Conservation (phyloP, 1,284 basidiomycete genomes). For the Ustilago loliicola region DNA sequence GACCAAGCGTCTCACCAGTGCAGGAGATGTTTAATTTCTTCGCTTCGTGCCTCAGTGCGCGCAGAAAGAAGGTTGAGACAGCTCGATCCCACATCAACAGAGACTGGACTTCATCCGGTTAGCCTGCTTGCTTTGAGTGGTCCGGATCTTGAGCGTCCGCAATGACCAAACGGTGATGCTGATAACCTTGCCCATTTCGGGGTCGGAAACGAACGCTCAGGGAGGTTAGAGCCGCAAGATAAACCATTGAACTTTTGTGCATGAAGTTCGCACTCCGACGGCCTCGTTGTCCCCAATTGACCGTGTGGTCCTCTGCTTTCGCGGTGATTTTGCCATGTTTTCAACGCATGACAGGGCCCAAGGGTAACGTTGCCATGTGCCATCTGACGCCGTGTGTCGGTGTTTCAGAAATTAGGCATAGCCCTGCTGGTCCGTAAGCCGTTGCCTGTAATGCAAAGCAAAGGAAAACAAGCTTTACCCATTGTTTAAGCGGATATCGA, state of each 20-base stretch:
- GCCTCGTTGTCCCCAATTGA: background rate
- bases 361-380: background rate
- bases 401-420: background rate
- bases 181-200: no score
- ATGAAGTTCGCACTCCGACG: background rate
- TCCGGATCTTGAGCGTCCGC: no score
- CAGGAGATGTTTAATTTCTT: background rate
- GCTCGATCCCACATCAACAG: no score
- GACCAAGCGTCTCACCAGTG: slow-evolving; percentile 1
- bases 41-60: background rate
- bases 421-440: background rate
- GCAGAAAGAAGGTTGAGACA: background rate
- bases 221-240: no score
- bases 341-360: slow-evolving; percentile 4
- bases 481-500: no score
- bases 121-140: no score
- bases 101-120: no score
- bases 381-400: background rate
- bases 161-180: background rate
- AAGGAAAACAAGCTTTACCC: no score
- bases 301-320: background rate
- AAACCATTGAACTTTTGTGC: no score
- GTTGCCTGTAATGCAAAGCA: no score
- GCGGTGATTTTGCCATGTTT: slow-evolving; percentile 1
- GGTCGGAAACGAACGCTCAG: no score